Conservation (phyloP, 2,329 filamentous ascomycete genomes). For the Botrytis deweyae region DNA sequence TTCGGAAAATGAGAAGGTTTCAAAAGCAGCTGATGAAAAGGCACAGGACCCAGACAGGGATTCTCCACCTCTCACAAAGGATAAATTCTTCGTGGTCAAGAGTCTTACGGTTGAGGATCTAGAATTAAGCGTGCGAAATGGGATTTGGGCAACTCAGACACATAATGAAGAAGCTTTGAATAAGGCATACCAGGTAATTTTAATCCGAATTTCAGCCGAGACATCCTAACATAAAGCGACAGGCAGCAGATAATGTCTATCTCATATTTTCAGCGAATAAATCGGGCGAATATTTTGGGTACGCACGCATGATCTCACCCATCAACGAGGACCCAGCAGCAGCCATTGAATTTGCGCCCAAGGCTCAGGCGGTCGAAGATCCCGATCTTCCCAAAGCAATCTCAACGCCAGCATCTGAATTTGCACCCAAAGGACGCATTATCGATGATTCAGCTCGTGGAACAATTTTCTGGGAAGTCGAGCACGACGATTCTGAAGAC, state of each 20-base stretch:
- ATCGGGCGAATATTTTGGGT: conserved; percentile 95
- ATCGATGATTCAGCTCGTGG: conserved; percentile 92
- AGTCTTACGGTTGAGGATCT: conserved; percentile 89
- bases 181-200: conserved; percentile 71
- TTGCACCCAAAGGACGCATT: conserved; percentile 77
- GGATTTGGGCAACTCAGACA: conserved; percentile 90
- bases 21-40: conserved; percentile 23
- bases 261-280: conserved; percentile 96
- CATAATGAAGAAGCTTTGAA: conserved; percentile 89
- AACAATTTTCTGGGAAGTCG: conserved; percentile 94
- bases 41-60: conserved; percentile 18
- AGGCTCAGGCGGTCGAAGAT: conserved; percentile 57
- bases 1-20: conserved; percentile 40
- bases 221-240: conserved; percentile 22
- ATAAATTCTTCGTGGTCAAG: conserved; percentile 90
- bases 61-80: conserved; percentile 44
- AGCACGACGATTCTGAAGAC: conserved; percentile 54
- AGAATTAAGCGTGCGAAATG: conserved; percentile 81
- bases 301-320: conserved; percentile 82
- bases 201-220: conserved; percentile 15
- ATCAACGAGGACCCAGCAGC: conserved; percentile 76
- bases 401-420: conserved; percentile 73
- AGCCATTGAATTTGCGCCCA: conserved; percentile 67
- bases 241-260: conserved; percentile 82
- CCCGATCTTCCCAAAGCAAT: conserved; percentile 76